Conservation (phyloP, 176 grass and related monocot species). For the Oryza nivara region DNA sequence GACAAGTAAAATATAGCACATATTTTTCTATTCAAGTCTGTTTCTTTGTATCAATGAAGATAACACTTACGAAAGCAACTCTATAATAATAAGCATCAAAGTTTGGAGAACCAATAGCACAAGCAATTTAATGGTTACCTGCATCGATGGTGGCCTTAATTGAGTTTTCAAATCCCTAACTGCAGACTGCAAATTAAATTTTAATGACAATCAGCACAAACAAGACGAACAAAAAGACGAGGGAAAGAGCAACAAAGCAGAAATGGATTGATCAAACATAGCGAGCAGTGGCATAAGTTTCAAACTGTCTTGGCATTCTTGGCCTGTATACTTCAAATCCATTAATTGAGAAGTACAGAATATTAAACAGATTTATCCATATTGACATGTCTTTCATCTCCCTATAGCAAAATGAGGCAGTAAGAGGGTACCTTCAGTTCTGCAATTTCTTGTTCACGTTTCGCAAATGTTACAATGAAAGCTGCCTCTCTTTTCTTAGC, state of each 20-base stretch:
- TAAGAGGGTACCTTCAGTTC: conserved; percentile 72
- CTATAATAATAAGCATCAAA: conserved; percentile 27
- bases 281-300: neutral
- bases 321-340: neutral
- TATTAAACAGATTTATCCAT: neutral
- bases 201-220: neutral
- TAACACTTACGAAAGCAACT: neutral
- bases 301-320: neutral
- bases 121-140: conserved; percentile 52
- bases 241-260: neutral
- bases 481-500: conserved; percentile 99
- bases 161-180: conserved; percentile 97
- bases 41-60: conserved; percentile 21
- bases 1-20: conserved; percentile 3
- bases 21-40: neutral
- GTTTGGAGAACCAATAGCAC: conserved; percentile 22
- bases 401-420: neutral
- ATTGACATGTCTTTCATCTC: conserved; percentile 8
- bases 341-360: conserved; percentile 6
- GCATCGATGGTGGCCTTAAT: conserved; percentile 96
- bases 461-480: conserved; percentile 96
- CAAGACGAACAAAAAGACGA: conserved; percentile 14
- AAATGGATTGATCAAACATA: neutral
- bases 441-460: conserved; percentile 95
- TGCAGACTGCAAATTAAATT: conserved; percentile 70